Base-by-base conservation (phyloP, 805 yeast species). In the Saccharomycopsis sp. region DNA sequence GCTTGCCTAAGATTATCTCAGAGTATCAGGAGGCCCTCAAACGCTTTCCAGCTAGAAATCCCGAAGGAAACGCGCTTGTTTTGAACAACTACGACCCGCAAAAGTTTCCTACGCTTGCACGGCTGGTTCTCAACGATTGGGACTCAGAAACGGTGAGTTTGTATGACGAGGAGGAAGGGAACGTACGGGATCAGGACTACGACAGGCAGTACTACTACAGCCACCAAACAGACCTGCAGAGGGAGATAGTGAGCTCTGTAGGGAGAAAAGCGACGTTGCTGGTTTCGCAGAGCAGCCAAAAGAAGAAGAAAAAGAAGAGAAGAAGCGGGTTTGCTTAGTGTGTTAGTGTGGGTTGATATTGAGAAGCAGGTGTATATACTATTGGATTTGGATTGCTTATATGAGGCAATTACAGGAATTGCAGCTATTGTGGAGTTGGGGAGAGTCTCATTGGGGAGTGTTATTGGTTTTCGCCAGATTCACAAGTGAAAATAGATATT, bases 251-350 rank as follows among this genome's bases (percentile, higher is more conserved):
- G 37, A 29, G 12, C 37, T 29, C 37, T 29, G 5, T 29, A 29
- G 37, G 37, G 37, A 29, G 37, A 12, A 29, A 7, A 12, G 37
- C 37, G 12, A 7, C 37, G 37, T 29, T 29, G 12, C 12, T 12
- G 37, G 9, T 29, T 29, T 29, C 37, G 37, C 37, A 29, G 37
- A 29, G 37, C 37, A 12, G 37, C 12, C 50, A 20, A 5, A 14
- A 41, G 9, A n/a, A 34, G 14, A 56, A 56, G 51, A 48, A 52
- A 37, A 20, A 52, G 16, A 48, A 40, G 20, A 56, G 46, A 34
- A 56, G 47, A 47, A 41, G 59, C 12, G 59, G 59, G 2, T 56
- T 56, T 56, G 55, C 55, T 8, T 56, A 21, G 46, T 20, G 47
- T 50, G 20, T 5, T 20, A 21, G 34, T 16, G 24, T 15, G n/a